A percentile compares a stretch with the other conserved stretches of the same genome.
Evolutionary conservation across 306 rosid genomes (phyloP).

Genomic region (Hylodesmum podocarpum): DNA sequence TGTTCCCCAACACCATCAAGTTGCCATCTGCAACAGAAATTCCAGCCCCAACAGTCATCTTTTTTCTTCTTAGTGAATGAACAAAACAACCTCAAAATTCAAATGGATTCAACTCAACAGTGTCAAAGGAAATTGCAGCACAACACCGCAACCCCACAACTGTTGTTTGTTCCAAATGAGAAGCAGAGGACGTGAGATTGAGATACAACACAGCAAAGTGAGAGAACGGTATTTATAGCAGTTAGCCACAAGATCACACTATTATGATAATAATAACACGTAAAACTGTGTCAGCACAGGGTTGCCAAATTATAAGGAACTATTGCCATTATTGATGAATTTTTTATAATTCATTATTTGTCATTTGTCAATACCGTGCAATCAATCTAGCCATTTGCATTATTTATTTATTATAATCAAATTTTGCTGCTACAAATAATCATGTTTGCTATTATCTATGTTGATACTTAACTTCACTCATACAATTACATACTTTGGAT

Average conservation of each 20-base stretch:
- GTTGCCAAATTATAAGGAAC: background rate
- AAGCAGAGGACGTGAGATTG: too few species aligned
- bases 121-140: background rate
- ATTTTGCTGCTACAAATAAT: background rate
- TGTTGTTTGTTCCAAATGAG: background rate
- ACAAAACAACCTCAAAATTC: background rate
- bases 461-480: background rate
- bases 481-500: background rate
- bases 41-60: slow-evolving; percentile 89
- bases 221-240: background rate
- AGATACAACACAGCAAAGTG: background rate
- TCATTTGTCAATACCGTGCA: background rate
- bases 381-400: background rate
- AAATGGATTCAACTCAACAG: background rate
- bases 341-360: too few species aligned
- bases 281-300: background rate
- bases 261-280: background rate
- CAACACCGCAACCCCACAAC: background rate
- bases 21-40: slow-evolving; percentile 59
- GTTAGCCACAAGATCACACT: background rate
- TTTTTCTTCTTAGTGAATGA: background rate
- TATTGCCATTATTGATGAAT: background rate
- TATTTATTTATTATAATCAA: background rate
- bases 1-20: slow-evolving; percentile 69
- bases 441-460: background rate